Evolutionary conservation across 148 eudicot genomes (phyloP).

Genomic region (Rhododendron kiyosumense): DNA sequence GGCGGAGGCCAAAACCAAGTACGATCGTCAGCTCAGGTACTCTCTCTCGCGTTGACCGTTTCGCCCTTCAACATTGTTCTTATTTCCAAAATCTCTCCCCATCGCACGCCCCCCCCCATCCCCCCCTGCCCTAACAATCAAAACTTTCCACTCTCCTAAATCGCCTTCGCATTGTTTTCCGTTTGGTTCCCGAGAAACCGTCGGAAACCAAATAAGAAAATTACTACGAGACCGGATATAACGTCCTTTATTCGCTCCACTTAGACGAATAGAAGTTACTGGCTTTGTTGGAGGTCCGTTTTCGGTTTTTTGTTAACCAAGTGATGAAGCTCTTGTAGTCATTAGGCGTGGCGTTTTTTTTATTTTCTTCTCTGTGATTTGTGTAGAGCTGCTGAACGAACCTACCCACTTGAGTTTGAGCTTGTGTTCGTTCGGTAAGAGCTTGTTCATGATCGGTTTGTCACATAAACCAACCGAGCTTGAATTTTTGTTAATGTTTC

Average conservation of each 20-base stretch:
- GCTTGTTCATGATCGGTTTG: too few relatives aligned
- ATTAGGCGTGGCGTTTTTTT: too few relatives aligned
- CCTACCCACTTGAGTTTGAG: too few relatives aligned
- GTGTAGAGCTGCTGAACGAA: too few relatives aligned
- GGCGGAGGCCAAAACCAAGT: constrained; percentile 89
- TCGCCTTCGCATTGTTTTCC: background rate
- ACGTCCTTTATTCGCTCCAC: background rate
- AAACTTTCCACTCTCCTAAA: background rate
- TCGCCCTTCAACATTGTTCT: background rate
- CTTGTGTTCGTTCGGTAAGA: too few relatives aligned
- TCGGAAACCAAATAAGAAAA: background rate
- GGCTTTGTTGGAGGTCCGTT: background rate
- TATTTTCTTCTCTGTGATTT: background rate
- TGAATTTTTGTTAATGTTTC: too few relatives aligned
- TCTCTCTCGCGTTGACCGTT: background rate
- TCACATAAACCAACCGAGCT: too few relatives aligned
- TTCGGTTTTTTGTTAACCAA: background rate
- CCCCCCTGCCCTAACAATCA: background rate
- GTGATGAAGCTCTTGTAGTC: background rate
- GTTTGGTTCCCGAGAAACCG: background rate
- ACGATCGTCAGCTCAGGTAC: constrained; percentile 96
- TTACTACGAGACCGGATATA: background rate
- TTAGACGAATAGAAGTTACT: background rate
- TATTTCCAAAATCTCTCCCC: background rate
- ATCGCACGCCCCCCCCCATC: background rate